Evolutionary conservation across 2,329 filamentous ascomycete species (phyloP).

Genomic region (Trichoderma sp.): DNA sequence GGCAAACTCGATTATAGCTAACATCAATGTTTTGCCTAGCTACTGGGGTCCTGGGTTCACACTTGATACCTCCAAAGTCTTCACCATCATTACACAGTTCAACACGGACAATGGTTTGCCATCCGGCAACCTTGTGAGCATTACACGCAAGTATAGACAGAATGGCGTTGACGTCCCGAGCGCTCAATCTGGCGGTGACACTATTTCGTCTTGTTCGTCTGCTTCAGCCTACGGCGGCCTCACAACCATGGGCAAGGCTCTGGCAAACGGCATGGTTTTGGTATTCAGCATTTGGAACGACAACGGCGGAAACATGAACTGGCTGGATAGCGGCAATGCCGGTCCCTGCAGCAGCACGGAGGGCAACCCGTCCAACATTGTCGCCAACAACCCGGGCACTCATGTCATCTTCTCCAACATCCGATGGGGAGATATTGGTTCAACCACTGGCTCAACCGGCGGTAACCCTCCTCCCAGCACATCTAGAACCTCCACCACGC

Average conservation of each 20-base stretch:
- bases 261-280: slow-evolving; percentile 51
- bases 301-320: slow-evolving; percentile 49
- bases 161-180: slow-evolving; percentile 29
- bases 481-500: neutral
- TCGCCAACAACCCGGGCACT: slow-evolving; percentile 46
- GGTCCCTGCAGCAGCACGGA: slow-evolving; percentile 55
- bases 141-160: slow-evolving; percentile 47
- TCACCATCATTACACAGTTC: slow-evolving; percentile 53
- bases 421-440: slow-evolving; percentile 59
- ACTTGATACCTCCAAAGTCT: slow-evolving; percentile 39
- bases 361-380: slow-evolving; percentile 50
- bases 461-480: neutral
- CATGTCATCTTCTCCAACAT: slow-evolving; percentile 56
- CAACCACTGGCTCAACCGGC: slow-evolving; percentile 32
- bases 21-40: neutral
- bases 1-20: neutral
- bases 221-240: slow-evolving; percentile 42
- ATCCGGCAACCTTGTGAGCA: slow-evolving; percentile 46
- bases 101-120: slow-evolving; percentile 31
- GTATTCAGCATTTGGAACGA: slow-evolving; percentile 56
- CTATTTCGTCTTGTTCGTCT: slow-evolving; percentile 34
- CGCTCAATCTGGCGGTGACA: slow-evolving; percentile 32
- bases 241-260: slow-evolving; percentile 45
- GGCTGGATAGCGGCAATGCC: slow-evolving; percentile 47
- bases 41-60: slow-evolving; percentile 35